Evolutionary conservation across 2,329 filamentous ascomycete genomes (phyloP).

Genomic region (Colletotrichum aenigma): DNA sequence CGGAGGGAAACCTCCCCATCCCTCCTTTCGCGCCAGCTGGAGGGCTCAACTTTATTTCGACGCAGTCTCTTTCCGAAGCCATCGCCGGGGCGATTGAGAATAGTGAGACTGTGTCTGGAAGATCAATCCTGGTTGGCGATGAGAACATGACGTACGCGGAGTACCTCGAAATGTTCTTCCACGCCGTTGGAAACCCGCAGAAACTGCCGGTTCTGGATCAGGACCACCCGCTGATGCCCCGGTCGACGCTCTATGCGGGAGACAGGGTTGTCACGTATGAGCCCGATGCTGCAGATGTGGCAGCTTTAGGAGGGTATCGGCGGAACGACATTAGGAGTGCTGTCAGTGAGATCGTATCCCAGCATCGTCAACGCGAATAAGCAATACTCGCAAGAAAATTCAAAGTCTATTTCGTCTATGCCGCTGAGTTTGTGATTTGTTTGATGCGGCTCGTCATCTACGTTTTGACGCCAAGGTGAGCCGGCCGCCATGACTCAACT

Average conservation of each 20-base stretch:
- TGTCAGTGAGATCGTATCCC: not conserved
- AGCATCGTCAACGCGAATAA: not conserved
- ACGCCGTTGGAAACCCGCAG: not conserved
- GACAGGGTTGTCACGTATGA: not conserved
- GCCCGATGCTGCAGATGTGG: not conserved
- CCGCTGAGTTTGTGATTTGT: fast-evolving
- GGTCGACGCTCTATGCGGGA: not conserved
- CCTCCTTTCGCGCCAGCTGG: not conserved
- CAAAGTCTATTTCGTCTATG: not conserved
- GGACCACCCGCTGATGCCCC: conserved; percentile 8
- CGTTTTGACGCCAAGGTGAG: not conserved
- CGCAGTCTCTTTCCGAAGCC: not conserved
- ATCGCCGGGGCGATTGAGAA: not conserved
- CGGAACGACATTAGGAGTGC: not conserved
- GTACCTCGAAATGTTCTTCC: conserved; percentile 7
- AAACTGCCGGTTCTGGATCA: not conserved
- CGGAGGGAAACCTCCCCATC: not conserved
- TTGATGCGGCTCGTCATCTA: not conserved
- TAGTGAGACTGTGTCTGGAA: not conserved
- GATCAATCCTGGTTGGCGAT: not conserved
- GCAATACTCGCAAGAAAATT: fast-evolving
- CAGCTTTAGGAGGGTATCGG: not conserved
- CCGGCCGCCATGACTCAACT: not conserved
- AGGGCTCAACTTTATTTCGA: conserved; percentile 7
- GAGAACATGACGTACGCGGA: not conserved